phyloP scores from a whole-genome alignment of 1,284 basidiomycete genomes.

The Quambalaria eucalypti region DNA sequence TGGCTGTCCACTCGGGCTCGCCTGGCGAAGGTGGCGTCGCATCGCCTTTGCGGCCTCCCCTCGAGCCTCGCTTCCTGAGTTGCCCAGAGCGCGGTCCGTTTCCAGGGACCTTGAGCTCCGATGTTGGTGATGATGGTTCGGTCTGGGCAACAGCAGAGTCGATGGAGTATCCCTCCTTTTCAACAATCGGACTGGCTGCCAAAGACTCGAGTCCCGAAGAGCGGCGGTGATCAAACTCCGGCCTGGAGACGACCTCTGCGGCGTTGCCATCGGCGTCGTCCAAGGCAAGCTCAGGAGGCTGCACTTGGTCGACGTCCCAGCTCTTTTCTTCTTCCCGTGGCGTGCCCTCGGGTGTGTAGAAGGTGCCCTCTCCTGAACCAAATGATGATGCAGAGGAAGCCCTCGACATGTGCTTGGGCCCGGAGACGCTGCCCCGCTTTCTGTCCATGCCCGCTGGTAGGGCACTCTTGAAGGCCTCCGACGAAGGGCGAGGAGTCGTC shows the following conservation, averaged over 20 bases:
- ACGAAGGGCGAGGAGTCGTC: not conserved
- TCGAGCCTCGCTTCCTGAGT: no score
- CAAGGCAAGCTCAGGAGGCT: not conserved
- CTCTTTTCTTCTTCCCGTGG: conserved; percentile 11
- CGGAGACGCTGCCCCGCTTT: not conserved
- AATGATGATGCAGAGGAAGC: conserved; percentile 23
- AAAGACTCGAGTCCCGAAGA: not conserved
- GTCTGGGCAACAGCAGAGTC: not conserved
- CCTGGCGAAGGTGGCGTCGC: not conserved
- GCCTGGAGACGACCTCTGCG: not conserved
- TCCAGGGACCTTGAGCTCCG: no score
- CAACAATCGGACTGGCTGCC: not conserved
- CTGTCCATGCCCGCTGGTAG: not conserved
- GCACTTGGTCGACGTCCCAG: not conserved
- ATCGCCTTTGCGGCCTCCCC: not conserved
- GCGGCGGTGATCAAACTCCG: not conserved
- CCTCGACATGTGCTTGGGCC: conserved; percentile 12
- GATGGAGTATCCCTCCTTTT: not conserved
- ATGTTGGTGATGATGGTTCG: no score
- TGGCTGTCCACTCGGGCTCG: not conserved
- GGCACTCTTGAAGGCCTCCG: not conserved
- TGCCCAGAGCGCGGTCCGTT: no score
- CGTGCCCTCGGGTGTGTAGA: conserved; percentile 24
- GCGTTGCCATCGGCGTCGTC: not conserved
- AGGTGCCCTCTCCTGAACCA: conserved; percentile 14